Base-by-base conservation (phyloP, 305 asterid genomes). In the Solanum hybrid region DNA sequence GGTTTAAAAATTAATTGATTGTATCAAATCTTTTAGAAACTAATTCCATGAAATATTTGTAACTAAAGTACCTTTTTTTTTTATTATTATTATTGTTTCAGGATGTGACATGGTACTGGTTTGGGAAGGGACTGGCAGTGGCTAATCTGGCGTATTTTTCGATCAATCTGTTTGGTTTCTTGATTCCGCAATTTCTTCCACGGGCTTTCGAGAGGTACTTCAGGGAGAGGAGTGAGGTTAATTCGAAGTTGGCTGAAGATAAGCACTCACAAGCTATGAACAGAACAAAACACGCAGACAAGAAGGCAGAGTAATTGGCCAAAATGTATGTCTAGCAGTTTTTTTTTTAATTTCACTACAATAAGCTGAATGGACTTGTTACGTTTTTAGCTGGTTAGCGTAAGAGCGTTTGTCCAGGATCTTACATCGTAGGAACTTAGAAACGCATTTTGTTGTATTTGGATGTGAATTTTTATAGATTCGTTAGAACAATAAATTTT, bases 101-200 rank as follows among this genome's bases (percentile, higher is more conserved):
- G 99, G 98, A 93, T 27, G 90, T 95, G 26, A 93, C 89, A 3
- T 96, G 98, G 99, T 93, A 81, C 86, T 96, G 99, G 98, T 97
- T 97, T 10, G 99, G 97, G 31, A 90, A 96, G 92, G 92, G 91
- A 4, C 68, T 95, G 92, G 93, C 99, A 0, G 91, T 90, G n/a
- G 91, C 91, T 6, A 96, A 97, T 83, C 39, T 94, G 79, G 93
- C 29, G 2, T 97, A 96, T 78, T 96, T 94, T 72, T 89, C 93
- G 0, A 79, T 91, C 90, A 96, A 96, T 86, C 89, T 96, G 88
- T 92, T 94, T 27, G 93, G 94, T 82, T 96, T 96, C 70, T 91
- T 96, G 91, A 95, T 96, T 24, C 99, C 99, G 1, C 93, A 92
- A 61, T 96, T 94, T 80, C 94, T 96, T 2, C 99, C 99, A 1